Conservation (phyloP, 441 rosid genomes). For the Lepidium campestre region DNA sequence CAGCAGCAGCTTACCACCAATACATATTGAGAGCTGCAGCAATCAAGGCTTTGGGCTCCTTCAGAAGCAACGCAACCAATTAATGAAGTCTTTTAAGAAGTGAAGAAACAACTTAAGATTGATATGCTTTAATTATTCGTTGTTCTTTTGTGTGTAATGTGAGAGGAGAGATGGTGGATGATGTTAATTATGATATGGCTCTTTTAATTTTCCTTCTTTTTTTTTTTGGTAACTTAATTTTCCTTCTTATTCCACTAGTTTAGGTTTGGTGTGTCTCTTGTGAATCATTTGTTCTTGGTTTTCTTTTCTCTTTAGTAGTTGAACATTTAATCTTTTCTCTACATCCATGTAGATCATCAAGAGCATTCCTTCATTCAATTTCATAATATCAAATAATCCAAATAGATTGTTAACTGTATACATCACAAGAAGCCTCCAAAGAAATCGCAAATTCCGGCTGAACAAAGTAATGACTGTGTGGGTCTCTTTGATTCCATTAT, state of each 20-base stretch:
- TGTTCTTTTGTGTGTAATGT: conserved; percentile 15
- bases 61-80: conserved; percentile 54
- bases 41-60: conserved; percentile 49
- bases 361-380: not conserved
- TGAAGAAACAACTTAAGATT: conserved; percentile 18
- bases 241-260: not conserved
- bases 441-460: not conserved
- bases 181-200: conserved; percentile 17
- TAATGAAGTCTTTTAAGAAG: conserved; percentile 13
- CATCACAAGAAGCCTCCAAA: not conserved
- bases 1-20: conserved; percentile 52
- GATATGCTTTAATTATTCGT: conserved; percentile 11
- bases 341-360: not conserved
- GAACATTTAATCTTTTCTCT: not conserved
- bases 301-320: not conserved
- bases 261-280: not conserved
- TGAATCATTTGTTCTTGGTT: not conserved
- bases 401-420: not conserved
- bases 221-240: not conserved
- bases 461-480: not conserved
- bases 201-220: not conserved
- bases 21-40: conserved; percentile 48
- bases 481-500: not conserved
- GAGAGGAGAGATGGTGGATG: not conserved
- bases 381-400: not conserved